Evolutionary conservation across 2,329 filamentous ascomycete species (phyloP).

Genomic region (Claviceps capensis): DNA sequence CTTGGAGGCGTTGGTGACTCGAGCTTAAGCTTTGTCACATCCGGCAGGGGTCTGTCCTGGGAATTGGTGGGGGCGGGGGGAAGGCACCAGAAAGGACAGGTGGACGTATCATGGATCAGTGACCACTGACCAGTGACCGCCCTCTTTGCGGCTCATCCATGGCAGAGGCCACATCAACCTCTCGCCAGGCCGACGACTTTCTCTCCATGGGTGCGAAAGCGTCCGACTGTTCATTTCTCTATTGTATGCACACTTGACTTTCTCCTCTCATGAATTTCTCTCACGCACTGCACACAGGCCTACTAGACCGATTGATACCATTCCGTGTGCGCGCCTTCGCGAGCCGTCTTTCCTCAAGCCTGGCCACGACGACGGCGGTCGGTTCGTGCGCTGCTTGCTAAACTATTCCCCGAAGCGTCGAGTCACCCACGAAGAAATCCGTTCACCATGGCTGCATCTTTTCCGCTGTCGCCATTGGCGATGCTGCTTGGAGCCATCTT

Average conservation of each 20-base stretch:
- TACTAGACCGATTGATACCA: neutral
- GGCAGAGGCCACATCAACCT: constrained; percentile 22
- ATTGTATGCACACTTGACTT: neutral
- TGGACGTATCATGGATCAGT: constrained; percentile 6
- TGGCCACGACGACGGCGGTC: neutral
- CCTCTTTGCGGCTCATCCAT: neutral
- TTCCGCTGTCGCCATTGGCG: constrained; percentile 22
- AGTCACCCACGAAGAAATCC: neutral
- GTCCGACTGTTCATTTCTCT: neutral
- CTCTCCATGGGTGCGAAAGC: neutral
- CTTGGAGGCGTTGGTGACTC: neutral
- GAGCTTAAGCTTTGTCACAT: neutral
- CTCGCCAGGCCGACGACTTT: constrained; percentile 4
- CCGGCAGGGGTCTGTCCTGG: constrained; percentile 3
- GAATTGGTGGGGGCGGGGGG: neutral
- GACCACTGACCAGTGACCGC: too few relatives aligned
- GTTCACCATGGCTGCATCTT: constrained; percentile 18
- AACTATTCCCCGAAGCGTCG: constrained; percentile 1
- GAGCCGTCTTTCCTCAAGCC: neutral
- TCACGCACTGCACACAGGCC: neutral
- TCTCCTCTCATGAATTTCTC: neutral
- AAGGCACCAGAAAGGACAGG: neutral
- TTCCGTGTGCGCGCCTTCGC: neutral
- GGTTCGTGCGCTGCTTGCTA: neutral
- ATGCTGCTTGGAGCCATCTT: constrained; percentile 25